Percentiles rank a stretch among this genome's conserved stretches.
Conservation (phyloP, 495 filamentous ascomycete species). For the Xylaria cubensis region DNA sequence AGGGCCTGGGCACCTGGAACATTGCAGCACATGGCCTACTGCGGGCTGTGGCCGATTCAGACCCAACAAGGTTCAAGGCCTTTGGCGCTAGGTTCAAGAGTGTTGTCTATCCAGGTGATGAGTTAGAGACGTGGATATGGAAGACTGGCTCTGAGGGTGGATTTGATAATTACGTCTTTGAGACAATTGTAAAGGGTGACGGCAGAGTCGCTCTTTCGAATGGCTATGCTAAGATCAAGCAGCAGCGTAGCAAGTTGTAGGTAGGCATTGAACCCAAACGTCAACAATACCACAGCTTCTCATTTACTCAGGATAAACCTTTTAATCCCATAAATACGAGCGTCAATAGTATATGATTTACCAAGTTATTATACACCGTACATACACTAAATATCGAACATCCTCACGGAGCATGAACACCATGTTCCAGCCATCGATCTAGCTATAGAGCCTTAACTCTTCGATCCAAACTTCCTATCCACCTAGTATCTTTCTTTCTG, state of each 20-base stretch:
- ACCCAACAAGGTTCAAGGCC: constrained; percentile 34
- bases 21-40: constrained; percentile 42
- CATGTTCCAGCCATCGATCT: not conserved
- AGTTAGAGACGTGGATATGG: constrained; percentile 42
- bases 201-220: constrained; percentile 38
- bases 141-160: constrained; percentile 32
- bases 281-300: not conserved
- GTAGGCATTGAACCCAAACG: constrained; percentile 6
- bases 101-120: constrained; percentile 44
- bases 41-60: constrained; percentile 34
- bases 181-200: constrained; percentile 40
- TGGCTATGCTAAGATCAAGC: constrained; percentile 26
- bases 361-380: not conserved
- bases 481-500: too few relatives aligned
- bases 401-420: not conserved
- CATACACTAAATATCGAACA: not conserved
- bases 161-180: constrained; percentile 37
- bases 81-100: constrained; percentile 40
- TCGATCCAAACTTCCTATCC: not conserved
- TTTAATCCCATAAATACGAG: not conserved
- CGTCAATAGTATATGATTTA: not conserved
- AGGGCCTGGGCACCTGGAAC: constrained; percentile 44
- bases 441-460: not conserved
- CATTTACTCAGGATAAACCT: not conserved
- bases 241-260: constrained; percentile 27